phyloP scores from a whole-genome alignment of 495 filamentous ascomycete genomes.

The Lentithecium fluviatile region DNA sequence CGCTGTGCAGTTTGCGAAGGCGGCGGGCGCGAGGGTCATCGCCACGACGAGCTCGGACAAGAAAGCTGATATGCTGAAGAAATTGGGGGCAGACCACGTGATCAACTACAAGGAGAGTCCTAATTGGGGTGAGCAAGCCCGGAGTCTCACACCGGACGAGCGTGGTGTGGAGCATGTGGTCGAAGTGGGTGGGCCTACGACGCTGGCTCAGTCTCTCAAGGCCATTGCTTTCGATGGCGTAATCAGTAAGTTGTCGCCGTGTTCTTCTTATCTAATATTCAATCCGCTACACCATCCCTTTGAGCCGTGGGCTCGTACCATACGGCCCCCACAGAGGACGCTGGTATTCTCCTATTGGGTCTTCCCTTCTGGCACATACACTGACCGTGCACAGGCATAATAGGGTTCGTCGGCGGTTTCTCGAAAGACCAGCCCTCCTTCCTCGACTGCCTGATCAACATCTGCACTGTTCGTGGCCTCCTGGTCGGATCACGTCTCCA shows the following conservation, averaged over 20 bases:
- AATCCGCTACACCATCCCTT: too few relatives aligned
- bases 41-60: conserved; percentile 66
- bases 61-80: conserved; percentile 73
- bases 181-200: conserved; percentile 47
- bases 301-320: too few relatives aligned
- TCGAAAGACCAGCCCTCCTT: conserved; percentile 41
- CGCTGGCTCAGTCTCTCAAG: conserved; percentile 44
- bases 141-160: conserved; percentile 51
- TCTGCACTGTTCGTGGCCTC: conserved; percentile 44
- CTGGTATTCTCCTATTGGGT: too few relatives aligned
- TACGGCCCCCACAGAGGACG: too few relatives aligned
- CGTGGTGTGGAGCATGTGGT: conserved; percentile 58
- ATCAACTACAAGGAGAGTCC: conserved; percentile 49
- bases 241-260: too few relatives aligned
- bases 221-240: conserved; percentile 47
- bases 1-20: conserved; percentile 80
- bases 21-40: conserved; percentile 76
- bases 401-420: conserved; percentile 46
- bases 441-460: conserved; percentile 39
- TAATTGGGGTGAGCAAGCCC: conserved; percentile 47
- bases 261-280: too few relatives aligned
- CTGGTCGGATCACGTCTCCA: conserved; percentile 42
- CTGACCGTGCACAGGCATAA: conserved; percentile 38
- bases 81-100: conserved; percentile 78
- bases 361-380: too few relatives aligned